Evolutionary conservation across 192 early-diverging fungal species (phyloP), one percentile per base, ranked within the genome.

Genomic region (Coemansia sp.): DNA sequence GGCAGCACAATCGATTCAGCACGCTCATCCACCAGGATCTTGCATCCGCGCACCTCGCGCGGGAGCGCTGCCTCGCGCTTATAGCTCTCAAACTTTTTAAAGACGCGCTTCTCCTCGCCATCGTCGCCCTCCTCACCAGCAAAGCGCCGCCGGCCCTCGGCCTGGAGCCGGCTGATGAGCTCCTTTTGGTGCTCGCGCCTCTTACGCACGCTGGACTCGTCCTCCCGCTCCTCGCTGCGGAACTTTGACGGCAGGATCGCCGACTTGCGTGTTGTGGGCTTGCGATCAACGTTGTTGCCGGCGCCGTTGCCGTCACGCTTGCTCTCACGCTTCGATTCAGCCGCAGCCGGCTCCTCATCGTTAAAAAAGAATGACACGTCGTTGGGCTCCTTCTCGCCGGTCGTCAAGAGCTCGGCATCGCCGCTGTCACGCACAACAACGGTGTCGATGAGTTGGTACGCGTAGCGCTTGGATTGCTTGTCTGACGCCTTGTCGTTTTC

Each of bases 21-120:
- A 26, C 84, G 82, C 45, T 81, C 77, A 72, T 99, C 97, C 0
- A 99, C 92, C 33, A 89, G 53, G 60, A 99, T 97, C 37, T 85
- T 90, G 60, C 46, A 90, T 67, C 43, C 86, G 80, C 50, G 80
- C 74, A 87, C 84, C 38, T 88, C 83, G 46, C 83, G 85, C 7
- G 97, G 97, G 38, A 99, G 58, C 20, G 85, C 80, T 0, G 86
- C 80, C 46, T 97, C 97, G 55, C 88, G 81, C 64, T 89, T 85
- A 69, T 99, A 99, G 80, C 92, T 93, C 67, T 97, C 97, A 69
- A 94, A 96, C 67, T 89, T 88, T 47, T 82, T 82, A 62, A 95
- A 91, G 15, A 80, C 78, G 14, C 79, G 80, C 59, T 87, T 81
- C 40, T 87, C 77, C 36, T 91, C 82, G 34, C 78, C 80, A 36